phyloP scores from a whole-genome alignment of 2,329 filamentous ascomycete genomes.

The Hypoxylon sp. region DNA sequence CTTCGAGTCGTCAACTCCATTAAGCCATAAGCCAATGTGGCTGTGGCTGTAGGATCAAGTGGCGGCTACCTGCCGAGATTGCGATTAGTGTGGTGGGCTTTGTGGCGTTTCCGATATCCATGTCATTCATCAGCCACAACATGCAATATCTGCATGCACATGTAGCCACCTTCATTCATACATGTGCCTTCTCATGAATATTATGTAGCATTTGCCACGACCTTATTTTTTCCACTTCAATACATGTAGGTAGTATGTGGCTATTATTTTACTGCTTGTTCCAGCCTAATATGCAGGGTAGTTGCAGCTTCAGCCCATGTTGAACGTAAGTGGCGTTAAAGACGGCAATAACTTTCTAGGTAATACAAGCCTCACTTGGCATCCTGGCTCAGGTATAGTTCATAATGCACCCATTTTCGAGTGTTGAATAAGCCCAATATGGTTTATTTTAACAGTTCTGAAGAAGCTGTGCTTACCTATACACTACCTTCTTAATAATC shows the following conservation, averaged over 20 bases:
- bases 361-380: too few species aligned
- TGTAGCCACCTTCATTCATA: too few species aligned
- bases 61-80: neutral
- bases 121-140: neutral
- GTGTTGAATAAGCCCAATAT: neutral
- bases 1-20: neutral
- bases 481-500: neutral
- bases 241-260: too few species aligned
- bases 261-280: too few species aligned
- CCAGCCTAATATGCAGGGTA: too few species aligned
- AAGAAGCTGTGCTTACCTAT: neutral
- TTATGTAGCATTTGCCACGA: too few species aligned
- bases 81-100: neutral
- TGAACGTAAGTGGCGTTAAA: too few species aligned
- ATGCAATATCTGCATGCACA: neutral
- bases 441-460: neutral
- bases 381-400: neutral
- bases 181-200: too few species aligned
- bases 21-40: conserved; percentile 4
- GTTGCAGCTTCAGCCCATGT: too few species aligned
- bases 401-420: neutral
- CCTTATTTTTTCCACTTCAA: too few species aligned
- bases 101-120: conserved; percentile 6
- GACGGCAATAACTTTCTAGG: too few species aligned
- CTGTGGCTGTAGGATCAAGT: neutral